Conservation (phyloP, 1,284 basidiomycete genomes). For the Ceratobasidium sp. region DNA sequence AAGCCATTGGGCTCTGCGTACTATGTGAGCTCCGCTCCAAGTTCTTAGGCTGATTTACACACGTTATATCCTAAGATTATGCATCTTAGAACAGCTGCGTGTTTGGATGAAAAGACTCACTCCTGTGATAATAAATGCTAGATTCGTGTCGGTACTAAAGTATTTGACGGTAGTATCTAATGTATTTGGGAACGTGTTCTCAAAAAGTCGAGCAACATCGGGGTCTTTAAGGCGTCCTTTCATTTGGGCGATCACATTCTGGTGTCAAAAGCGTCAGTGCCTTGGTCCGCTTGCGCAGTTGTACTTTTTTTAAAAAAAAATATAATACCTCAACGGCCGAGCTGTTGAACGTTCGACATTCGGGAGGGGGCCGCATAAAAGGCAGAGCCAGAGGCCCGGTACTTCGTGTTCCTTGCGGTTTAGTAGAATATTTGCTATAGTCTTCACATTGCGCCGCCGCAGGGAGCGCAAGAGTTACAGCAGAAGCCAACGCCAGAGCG, state of each 20-base stretch:
- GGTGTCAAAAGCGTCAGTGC: constrained; percentile 8
- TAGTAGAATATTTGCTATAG: constrained; percentile 50
- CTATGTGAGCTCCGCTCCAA: neutral
- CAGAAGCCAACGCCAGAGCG: constrained; percentile 21
- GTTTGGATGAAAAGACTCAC: constrained; percentile 51
- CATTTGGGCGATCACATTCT: constrained; percentile 76
- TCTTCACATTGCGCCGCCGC: constrained; percentile 41
- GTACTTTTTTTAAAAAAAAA: constrained; percentile 2
- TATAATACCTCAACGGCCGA: constrained; percentile 73
- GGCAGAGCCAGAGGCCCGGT: constrained; percentile 68
- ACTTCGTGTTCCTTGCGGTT: constrained; percentile 65
- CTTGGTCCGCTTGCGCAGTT: neutral
- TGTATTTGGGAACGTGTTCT: constrained; percentile 80
- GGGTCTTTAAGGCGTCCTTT: constrained; percentile 72
- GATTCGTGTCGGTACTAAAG: constrained; percentile 63
- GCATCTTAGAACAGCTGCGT: neutral
- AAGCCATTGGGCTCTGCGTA: constrained; percentile 58
- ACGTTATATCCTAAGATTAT: constrained; percentile 70
- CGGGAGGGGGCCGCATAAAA: constrained; percentile 70
- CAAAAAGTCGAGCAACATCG: constrained; percentile 74
- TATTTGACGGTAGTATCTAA: constrained; percentile 79
- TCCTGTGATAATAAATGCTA: constrained; percentile 79
- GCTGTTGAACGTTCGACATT: constrained; percentile 75
- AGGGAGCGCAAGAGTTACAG: constrained; percentile 11
- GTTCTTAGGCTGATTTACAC: constrained; percentile 29